These are phyloP conservation scores for Pulveroboletus sp. DNA, from an alignment of 1,284 basidiomycete species.

Conservation along the genomic window DNA sequence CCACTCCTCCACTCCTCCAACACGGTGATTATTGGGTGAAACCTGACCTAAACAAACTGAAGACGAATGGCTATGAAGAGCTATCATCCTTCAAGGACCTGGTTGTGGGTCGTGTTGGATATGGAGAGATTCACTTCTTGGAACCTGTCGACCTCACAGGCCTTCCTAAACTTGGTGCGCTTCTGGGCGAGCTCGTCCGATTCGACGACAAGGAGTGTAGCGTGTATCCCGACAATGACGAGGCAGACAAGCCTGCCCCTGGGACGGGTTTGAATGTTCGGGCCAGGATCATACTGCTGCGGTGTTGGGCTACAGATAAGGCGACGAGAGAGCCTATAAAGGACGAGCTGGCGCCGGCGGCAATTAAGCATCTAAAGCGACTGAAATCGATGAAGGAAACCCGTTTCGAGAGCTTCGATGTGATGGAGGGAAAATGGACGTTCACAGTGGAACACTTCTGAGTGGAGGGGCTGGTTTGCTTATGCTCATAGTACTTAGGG, in stretches of 20 bases:
- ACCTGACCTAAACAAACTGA: slow-evolving; percentile 71
- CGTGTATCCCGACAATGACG: slow-evolving; percentile 88
- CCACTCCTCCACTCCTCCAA: slow-evolving; percentile 43
- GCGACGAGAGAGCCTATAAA: slow-evolving; percentile 89
- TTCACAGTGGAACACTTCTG: slow-evolving; percentile 94
- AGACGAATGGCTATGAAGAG: slow-evolving; percentile 67
- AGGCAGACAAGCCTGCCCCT: slow-evolving; percentile 73
- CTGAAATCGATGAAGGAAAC: slow-evolving; percentile 86
- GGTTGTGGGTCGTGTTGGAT: slow-evolving; percentile 86
- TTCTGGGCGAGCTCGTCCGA: slow-evolving; percentile 85
- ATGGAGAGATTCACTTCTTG: slow-evolving; percentile 87
- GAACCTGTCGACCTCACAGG: slow-evolving; percentile 92
- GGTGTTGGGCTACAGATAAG: slow-evolving; percentile 91
- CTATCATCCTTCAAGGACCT: slow-evolving; percentile 72
- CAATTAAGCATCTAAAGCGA: slow-evolving; percentile 78
- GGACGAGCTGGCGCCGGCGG: slow-evolving; percentile 72
- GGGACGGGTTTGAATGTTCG: slow-evolving; percentile 90
- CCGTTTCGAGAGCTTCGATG: slow-evolving; percentile 80
- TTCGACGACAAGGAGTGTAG: slow-evolving; percentile 91
- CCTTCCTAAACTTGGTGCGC: slow-evolving; percentile 73
- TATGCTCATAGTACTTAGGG: slow-evolving; percentile 4
- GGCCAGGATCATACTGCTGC: slow-evolving; percentile 75
- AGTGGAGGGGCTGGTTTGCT: slow-evolving; percentile 7
- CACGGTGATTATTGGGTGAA: slow-evolving; percentile 90
- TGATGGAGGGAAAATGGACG: slow-evolving; percentile 84